A percentile compares a stretch with the other conserved stretches of the same genome.
phyloP scores from a whole-genome alignment of 2,329 filamentous ascomycete genomes.

The Hawksworthiomyces lignivorus region DNA sequence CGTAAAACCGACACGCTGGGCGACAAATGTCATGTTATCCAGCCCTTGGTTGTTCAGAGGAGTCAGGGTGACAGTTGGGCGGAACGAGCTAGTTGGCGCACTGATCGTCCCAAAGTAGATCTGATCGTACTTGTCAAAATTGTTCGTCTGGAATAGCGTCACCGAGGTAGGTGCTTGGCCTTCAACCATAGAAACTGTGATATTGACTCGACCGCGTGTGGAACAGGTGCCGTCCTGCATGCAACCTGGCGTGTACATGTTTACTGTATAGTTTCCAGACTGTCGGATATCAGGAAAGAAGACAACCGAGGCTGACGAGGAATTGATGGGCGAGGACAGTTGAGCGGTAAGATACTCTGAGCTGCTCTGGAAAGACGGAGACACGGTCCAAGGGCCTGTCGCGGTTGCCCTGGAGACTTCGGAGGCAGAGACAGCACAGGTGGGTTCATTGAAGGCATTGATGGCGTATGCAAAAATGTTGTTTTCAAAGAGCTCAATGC shows the following conservation, averaged over 20 bases:
- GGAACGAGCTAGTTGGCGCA: constrained; percentile 62
- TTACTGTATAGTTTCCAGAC: constrained; percentile 85
- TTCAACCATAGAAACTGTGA: constrained; percentile 43
- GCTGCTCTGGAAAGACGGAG: constrained; percentile 59
- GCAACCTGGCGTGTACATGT: constrained; percentile 89
- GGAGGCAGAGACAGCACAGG: constrained; percentile 58
- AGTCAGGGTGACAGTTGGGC: constrained; percentile 69
- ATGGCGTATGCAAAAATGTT: constrained; percentile 82
- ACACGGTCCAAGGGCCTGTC: constrained; percentile 67
- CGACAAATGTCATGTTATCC: constrained; percentile 68
- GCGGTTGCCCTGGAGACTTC: constrained; percentile 55
- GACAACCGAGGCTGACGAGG: constrained; percentile 59
- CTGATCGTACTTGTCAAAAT: constrained; percentile 93
- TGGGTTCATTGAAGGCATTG: constrained; percentile 79
- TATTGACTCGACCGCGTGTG: constrained; percentile 70
- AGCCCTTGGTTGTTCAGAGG: constrained; percentile 58
- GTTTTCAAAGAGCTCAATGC: constrained; percentile 80
- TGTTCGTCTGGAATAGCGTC: constrained; percentile 76
- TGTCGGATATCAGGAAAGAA: constrained; percentile 80
- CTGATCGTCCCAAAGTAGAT: constrained; percentile 84
- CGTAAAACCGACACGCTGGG: constrained; percentile 75
- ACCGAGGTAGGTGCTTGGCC: constrained; percentile 45
- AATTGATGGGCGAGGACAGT: constrained; percentile 47
- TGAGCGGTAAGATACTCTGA: constrained; percentile 70
- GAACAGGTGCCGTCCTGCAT: constrained; percentile 68